A percentile compares a stretch with the other conserved stretches of the same genome.
Conservation (phyloP, 2,329 filamentous ascomycete species). For the Phialocephala sp. region DNA sequence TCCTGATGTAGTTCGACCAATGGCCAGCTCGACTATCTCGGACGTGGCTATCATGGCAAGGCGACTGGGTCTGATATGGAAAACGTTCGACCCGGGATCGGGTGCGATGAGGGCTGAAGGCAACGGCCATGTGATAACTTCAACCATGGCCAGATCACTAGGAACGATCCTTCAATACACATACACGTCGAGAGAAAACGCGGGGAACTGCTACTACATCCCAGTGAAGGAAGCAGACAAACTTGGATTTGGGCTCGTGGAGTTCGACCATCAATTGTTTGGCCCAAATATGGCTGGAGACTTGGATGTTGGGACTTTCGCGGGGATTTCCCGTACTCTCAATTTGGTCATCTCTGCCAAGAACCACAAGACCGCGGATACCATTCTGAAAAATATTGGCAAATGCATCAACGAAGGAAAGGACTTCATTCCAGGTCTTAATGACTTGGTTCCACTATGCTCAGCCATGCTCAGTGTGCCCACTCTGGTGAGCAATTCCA, state of each 20-base stretch:
- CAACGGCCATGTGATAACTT: constrained; percentile 37
- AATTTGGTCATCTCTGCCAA: constrained; percentile 8
- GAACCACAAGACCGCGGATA: constrained; percentile 11
- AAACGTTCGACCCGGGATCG: constrained; percentile 33
- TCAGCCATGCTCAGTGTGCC: constrained; percentile 14
- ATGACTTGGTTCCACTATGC: constrained; percentile 26
- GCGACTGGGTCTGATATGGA: constrained; percentile 40
- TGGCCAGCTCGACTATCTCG: constrained; percentile 34
- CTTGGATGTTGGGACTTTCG: constrained; percentile 24
- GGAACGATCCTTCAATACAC: constrained; percentile 34
- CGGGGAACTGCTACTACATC: constrained; percentile 19
- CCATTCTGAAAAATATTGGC: neutral
- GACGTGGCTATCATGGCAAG: constrained; percentile 37
- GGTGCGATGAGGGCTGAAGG: constrained; percentile 39
- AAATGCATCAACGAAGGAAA: constrained; percentile 10
- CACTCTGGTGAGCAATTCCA: neutral
- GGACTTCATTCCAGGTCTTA: constrained; percentile 25
- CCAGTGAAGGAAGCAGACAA: constrained; percentile 27
- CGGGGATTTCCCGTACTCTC: constrained; percentile 21
- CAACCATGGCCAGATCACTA: constrained; percentile 34
- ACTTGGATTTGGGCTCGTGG: constrained; percentile 27
- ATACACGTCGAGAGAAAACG: constrained; percentile 18
- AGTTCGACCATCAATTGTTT: constrained; percentile 23
- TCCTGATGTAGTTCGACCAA: constrained; percentile 37
- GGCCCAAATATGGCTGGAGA: constrained; percentile 6